Base-by-base conservation (phyloP, 345 rosid genomes). In the Eucalyptus grandis region DNA sequence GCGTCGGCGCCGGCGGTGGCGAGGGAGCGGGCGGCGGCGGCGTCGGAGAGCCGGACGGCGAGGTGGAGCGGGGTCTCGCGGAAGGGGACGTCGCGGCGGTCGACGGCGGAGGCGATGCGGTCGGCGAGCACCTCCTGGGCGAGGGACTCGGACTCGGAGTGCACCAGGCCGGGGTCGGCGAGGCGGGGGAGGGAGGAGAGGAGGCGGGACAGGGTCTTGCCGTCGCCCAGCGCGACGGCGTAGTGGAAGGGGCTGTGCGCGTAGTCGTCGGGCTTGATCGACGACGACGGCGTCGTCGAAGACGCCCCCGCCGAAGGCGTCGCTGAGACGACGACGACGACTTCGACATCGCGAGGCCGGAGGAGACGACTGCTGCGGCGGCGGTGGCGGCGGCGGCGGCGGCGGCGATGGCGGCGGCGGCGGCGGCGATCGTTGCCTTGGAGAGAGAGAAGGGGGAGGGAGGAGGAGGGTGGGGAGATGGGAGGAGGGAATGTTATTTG, bases 51-150 rank as follows among this genome's bases (percentile, higher is more conserved):
- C 22, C 97, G 93, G 9, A 98, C 98, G 14, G 99, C 95, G 4
- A 98, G 93, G 90, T 98, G 99, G 90, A 98, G 98, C 53, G 99
- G 97, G 6, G 99, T 98, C 87, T 97, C 99, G 1, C 96, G 92
- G 43, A 87, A 90, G 0, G 99, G 99, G 40, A 98, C 99, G 89
- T 98, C 99, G 4, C 99, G 95, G 30, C 97, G 97, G 88, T 98
- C 99, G 9, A 97, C 91, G 13, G 94, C 89, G 50, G 96, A 90
- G 46, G 99, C 93, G 93, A 98, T 96, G 93, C 94, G 92, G 67
- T 98, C 99, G 8, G 98, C 94, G 6, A 96, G 40, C 26, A 90
- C 94, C 86, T 98, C 99, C 67, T 98, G 96, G 49, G 89, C 88
- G 65, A 95, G 87, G 3, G 99, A 96, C 88, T 97, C 99, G 34